Base-by-base conservation (phyloP, 805 yeast species). In the Teunomyces cretensis region DNA sequence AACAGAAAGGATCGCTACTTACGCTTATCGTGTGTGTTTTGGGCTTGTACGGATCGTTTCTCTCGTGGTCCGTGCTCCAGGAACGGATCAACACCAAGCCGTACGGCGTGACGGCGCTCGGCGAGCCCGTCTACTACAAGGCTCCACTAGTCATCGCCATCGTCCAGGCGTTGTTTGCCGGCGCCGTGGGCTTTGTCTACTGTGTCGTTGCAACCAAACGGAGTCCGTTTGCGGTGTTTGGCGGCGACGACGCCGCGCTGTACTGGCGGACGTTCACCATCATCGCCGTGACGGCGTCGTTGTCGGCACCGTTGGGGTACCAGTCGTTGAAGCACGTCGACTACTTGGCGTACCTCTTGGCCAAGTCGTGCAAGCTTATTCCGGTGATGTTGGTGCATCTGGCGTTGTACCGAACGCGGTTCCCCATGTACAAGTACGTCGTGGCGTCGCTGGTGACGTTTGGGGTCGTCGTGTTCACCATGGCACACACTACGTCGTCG, bases 331-430 rank as follows among this genome's bases (percentile, higher is more conserved):
- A 78, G 41, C 88, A 92, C 61, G 92, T 94, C 27, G 96, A 88
- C 59, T 94, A 87, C 60, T 69, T 94, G 57, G 86, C 95, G 0
- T 85, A 80, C 55, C 76, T 92, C 50, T 75, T 94, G 49, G 96
- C 97, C 14, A 94, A 94, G 61, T 85, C 96, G 44, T 92, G 98
- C 62, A 94, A 94, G 58, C 75, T 94, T 63, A 80, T 94, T 16
- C 99, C 99, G 0, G 96, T 92, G n/a, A 83, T 94, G 85, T 60
- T 87, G 28, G 86, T 94, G 2, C 97, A 90, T 57, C 68, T 84
- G 46, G 53, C 81, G 12, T 55, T 88, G 9, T 92, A 90, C 66
- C 74, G 85, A 35, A 80, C 86, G 3, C 68, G 65, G 43, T 92
- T 88, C 62, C 90, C 97, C 0, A 44, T 64, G 2, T 81, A 84